Percentiles rank a stretch among this genome's conserved stretches.
Conservation (phyloP, 202 grass and related monocot genomes). For the Schoenoplectus triqueter region DNA sequence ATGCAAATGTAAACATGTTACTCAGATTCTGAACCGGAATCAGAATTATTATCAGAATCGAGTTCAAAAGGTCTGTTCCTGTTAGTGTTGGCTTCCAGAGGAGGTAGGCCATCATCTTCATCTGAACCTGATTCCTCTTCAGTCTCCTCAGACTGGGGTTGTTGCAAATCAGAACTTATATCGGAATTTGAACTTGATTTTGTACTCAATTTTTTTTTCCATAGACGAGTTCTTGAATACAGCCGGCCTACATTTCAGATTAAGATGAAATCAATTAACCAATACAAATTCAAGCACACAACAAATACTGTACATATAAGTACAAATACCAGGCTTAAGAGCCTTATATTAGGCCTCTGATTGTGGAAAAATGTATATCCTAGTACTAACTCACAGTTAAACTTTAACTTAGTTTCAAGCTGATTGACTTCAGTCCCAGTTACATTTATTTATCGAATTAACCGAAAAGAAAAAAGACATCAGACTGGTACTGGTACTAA, state of each 20-base stretch:
- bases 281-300: not conserved
- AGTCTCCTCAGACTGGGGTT: slow-evolving; percentile 37
- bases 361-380: not conserved
- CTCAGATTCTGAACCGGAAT: slow-evolving; percentile 50
- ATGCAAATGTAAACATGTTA: not conserved
- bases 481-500: not conserved
- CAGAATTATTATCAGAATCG: slow-evolving; percentile 27
- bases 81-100: slow-evolving; percentile 84
- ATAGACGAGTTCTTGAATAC: slow-evolving; percentile 16
- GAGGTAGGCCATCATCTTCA: slow-evolving; percentile 69
- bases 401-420: not conserved
- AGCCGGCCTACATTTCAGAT: slow-evolving; percentile 11
- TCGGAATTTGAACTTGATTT: slow-evolving; percentile 9
- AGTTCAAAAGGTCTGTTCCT: slow-evolving; percentile 62
- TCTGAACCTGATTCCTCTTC: slow-evolving; percentile 39
- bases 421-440: too few relatives aligned
- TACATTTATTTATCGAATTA: too few relatives aligned
- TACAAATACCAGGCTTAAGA: not conserved
- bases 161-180: slow-evolving; percentile 3
- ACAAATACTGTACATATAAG: too few relatives aligned
- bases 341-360: not conserved
- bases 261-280: not conserved
- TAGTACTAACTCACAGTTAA: not conserved
- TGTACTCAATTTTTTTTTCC: not conserved
- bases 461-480: not conserved